phyloP scores from a whole-genome alignment of 257 asterid species.

The Capsicum chinense region DNA sequence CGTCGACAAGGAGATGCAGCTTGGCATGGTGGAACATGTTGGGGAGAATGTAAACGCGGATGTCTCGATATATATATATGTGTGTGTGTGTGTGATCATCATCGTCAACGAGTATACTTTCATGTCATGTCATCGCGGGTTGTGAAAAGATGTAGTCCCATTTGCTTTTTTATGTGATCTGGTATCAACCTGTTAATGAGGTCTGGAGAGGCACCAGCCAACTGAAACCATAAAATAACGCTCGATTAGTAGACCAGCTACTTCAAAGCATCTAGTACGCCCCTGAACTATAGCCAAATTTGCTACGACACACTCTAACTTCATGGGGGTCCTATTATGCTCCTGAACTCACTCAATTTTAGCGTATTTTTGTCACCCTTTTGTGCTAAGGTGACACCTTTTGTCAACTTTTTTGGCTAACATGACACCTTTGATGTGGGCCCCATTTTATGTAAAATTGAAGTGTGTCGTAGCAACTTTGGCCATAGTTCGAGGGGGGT shows the following conservation, averaged over 20 bases:
- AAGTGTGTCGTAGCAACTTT: no score
- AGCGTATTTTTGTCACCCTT: no score
- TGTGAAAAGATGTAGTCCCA: conserved; percentile 71
- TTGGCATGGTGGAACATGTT: conserved; percentile 3
- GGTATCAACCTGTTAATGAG: conserved; percentile 85
- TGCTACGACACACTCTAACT: no score
- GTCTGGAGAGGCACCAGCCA: conserved; percentile 77
- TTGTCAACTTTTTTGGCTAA: no score
- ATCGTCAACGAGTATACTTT: not conserved
- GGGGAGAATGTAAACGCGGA: not conserved
- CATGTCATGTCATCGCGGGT: conserved; percentile 60
- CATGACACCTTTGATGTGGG: no score
- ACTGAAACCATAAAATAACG: conserved; percentile 42
- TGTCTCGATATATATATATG: not conserved
- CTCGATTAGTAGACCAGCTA: not conserved
- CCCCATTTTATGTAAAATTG: no score
- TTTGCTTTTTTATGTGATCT: conserved; percentile 79
- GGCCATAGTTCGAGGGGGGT: no score
- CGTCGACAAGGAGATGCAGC: conserved; percentile 19
- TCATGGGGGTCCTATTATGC: no score
- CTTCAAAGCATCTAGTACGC: not conserved
- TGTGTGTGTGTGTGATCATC: not conserved
- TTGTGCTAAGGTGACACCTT: no score
- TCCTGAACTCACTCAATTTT: no score
- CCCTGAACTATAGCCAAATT: no score